A percentile compares a stretch with the other conserved stretches of the same genome.
Evolutionary conservation across 2,329 filamentous ascomycete genomes (phyloP).

Genomic region (Teratosphaeria zuluensis): DNA sequence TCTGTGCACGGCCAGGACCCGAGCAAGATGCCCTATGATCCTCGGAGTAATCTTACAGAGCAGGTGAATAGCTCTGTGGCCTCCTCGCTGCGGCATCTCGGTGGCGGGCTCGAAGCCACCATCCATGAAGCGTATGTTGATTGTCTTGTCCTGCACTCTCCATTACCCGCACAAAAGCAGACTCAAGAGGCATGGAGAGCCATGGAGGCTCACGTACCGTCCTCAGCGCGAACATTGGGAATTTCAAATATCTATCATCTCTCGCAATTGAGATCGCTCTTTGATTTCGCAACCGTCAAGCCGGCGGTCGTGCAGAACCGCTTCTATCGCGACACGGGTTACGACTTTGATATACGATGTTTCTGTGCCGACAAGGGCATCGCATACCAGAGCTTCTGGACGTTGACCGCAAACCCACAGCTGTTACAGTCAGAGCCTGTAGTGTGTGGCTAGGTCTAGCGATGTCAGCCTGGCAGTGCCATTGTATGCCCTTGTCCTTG

Average conservation of each 20-base stretch:
- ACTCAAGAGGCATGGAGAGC: slow-evolving; percentile 57
- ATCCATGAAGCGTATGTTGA: slow-evolving; percentile 43
- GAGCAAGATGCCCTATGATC: slow-evolving; percentile 53
- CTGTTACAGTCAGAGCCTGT: slow-evolving; percentile 43
- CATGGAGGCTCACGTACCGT: slow-evolving; percentile 57
- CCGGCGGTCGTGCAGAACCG: slow-evolving; percentile 66
- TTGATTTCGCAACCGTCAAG: slow-evolving; percentile 37
- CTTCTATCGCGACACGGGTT: slow-evolving; percentile 52
- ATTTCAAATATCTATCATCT: slow-evolving; percentile 62
- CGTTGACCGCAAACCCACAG: slow-evolving; percentile 48
- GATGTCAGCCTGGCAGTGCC: slow-evolving; percentile 39
- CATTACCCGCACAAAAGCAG: slow-evolving; percentile 39
- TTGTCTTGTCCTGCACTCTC: slow-evolving; percentile 50
- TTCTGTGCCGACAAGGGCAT: slow-evolving; percentile 46
- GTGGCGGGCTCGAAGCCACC: slow-evolving; percentile 27
- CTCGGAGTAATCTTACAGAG: slow-evolving; percentile 46
- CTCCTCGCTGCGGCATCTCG: slow-evolving; percentile 57
- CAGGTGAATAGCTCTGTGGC: slow-evolving; percentile 59
- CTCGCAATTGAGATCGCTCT: slow-evolving; percentile 45
- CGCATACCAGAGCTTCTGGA: slow-evolving; percentile 53
- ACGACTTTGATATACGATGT: slow-evolving; percentile 50
- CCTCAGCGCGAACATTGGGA: slow-evolving; percentile 56
- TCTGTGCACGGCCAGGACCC: slow-evolving; percentile 52
- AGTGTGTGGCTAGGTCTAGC: slow-evolving; percentile 36
- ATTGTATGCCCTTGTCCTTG: slow-evolving; percentile 48